Percentiles rank a stretch among this genome's conserved stretches.
Conservation (phyloP, 2,329 filamentous ascomycete genomes). For the Akanthomyces dipterigenus region DNA sequence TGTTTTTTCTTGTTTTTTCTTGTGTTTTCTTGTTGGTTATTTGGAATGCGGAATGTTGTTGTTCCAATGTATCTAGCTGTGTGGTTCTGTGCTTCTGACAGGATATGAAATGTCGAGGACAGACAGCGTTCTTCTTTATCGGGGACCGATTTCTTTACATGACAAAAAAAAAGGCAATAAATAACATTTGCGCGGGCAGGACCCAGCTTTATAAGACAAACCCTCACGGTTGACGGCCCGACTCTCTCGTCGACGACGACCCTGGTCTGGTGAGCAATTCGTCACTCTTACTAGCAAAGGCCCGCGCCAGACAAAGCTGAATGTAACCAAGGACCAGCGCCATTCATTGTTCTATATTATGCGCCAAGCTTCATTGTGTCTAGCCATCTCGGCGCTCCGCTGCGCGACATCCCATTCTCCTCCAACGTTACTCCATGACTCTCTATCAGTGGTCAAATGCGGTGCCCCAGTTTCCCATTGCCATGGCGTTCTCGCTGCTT, state of each 20-base stretch:
- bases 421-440: constrained; percentile 1
- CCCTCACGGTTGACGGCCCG: background rate
- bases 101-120: too few species aligned
- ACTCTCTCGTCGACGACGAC: background rate
- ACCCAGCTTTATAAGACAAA: background rate
- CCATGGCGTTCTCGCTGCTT: too few species aligned
- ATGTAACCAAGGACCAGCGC: background rate
- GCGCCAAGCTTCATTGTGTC: background rate
- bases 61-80: too few species aligned
- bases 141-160: too few species aligned
- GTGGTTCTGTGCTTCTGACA: too few species aligned
- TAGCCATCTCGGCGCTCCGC: background rate
- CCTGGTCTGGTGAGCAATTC: background rate
- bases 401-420: background rate
- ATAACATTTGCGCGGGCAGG: background rate
- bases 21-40: too few species aligned
- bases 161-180: too few species aligned
- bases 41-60: background rate
- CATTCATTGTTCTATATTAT: background rate
- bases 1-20: too few species aligned
- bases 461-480: background rate
- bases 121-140: too few species aligned
- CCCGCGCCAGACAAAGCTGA: background rate
- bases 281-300: background rate
- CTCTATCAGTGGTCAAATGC: background rate